These are phyloP conservation scores for Pharus latifolius DNA, from an alignment of 176 grass and related monocot species.

Conservation along the genomic window DNA sequence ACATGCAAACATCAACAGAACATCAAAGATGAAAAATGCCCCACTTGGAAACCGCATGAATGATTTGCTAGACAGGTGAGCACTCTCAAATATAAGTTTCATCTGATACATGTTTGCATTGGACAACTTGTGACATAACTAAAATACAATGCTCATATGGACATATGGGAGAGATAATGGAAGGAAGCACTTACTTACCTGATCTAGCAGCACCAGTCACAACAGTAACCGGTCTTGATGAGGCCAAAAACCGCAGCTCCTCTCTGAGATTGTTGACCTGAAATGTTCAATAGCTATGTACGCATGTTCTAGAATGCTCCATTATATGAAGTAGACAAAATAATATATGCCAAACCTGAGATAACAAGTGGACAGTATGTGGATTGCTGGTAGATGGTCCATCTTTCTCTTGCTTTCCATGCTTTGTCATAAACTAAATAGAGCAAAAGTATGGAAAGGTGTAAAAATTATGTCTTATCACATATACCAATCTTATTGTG, in stretches of 20 bases:
- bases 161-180: not conserved
- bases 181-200: slow-evolving; percentile 5
- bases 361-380: not conserved
- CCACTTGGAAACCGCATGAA: not conserved
- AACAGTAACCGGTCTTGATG: slow-evolving; percentile 23
- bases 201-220: slow-evolving; percentile 19
- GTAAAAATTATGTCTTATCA: not conserved
- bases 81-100: not conserved
- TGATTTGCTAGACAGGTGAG: not conserved
- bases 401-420: not conserved
- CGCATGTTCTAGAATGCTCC: not conserved
- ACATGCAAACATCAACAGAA: not conserved
- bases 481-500: not conserved
- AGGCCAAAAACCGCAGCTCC: slow-evolving; percentile 15
- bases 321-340: not conserved
- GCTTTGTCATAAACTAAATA: not conserved
- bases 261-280: slow-evolving; percentile 42
- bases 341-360: slow-evolving; percentile 6
- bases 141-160: not conserved
- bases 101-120: not conserved
- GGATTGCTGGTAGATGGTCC: not conserved
- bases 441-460: not conserved
- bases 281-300: not conserved
- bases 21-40: too few relatives aligned
- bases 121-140: not conserved